Conservation (phyloP, 2,329 filamentous ascomycete species). For the Aspergillus fischeri region DNA sequence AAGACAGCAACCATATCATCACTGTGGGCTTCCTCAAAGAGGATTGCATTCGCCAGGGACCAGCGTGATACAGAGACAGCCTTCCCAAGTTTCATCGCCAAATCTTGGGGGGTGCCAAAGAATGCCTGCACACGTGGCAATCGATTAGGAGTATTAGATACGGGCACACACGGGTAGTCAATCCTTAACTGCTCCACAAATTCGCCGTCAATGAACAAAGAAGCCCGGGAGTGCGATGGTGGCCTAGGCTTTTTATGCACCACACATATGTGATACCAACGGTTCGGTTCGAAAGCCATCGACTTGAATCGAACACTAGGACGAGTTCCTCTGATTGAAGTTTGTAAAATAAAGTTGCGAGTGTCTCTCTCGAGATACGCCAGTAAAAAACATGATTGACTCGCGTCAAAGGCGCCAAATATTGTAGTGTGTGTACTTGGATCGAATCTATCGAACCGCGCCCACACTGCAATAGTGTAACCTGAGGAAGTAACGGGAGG, state of each 20-base stretch:
- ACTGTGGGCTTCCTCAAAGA: conserved; percentile 82
- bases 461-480: conserved; percentile 88
- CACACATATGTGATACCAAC: conserved; percentile 91
- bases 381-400: conserved; percentile 88
- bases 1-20: conserved; percentile 92
- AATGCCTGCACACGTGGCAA: conserved; percentile 75
- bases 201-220: conserved; percentile 86
- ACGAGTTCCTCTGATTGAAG: conserved; percentile 77
- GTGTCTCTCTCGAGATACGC: conserved; percentile 93
- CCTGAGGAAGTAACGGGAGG: conserved; percentile 74
- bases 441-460: conserved; percentile 84
- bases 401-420: conserved; percentile 89
- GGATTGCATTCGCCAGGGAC: conserved; percentile 83
- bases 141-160: conserved; percentile 52
- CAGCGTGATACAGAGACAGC: conserved; percentile 74
- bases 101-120: conserved; percentile 82
- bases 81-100: conserved; percentile 70
- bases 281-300: conserved; percentile 66
- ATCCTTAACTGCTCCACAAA: conserved; percentile 90
- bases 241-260: conserved; percentile 77
- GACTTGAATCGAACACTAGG: conserved; percentile 94
- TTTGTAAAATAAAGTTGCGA: conserved; percentile 91
- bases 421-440: conserved; percentile 82
- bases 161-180: conserved; percentile 75
- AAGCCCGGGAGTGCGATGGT: conserved; percentile 72